A percentile compares a stretch with the other conserved stretches of the same genome.
phyloP scores from a whole-genome alignment of 768 basidiomycete genomes.

The Paxillus involutus region DNA sequence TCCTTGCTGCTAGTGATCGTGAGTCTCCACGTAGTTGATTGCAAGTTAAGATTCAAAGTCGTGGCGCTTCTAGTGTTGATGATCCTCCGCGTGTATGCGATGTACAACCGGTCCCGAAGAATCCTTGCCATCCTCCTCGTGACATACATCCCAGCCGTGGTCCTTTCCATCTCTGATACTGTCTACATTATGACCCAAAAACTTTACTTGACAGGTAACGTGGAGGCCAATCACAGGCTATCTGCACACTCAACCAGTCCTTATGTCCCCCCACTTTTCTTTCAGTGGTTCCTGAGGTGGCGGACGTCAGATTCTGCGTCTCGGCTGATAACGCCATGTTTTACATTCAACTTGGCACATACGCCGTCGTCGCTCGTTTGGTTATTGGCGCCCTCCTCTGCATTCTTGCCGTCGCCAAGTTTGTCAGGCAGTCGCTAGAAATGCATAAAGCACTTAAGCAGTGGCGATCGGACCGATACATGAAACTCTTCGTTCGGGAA shows the following conservation, averaged over 20 bases:
- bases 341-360: neutral
- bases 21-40: neutral
- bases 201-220: slow-evolving; percentile 3
- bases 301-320: neutral
- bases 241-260: neutral
- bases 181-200: neutral
- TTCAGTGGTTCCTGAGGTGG: neutral
- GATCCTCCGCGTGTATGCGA: slow-evolving; percentile 16
- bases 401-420: neutral
- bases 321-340: neutral
- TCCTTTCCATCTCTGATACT: neutral
- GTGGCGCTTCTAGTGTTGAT: slow-evolving; percentile 11
- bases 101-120: slow-evolving; percentile 8
- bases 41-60: neutral
- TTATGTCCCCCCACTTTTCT: neutral
- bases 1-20: slow-evolving; percentile 14
- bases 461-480: slow-evolving; percentile 4
- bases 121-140: slow-evolving; percentile 5
- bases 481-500: slow-evolving; percentile 7
- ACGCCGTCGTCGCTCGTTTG: neutral
- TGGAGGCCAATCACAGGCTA: neutral
- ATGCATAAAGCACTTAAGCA: slow-evolving; percentile 4
- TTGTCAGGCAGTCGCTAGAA: neutral
- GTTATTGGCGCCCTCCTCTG: slow-evolving; percentile 4
- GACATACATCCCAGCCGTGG: neutral